Evolutionary conservation across 306 rosid genomes (phyloP).

Genomic region (Trifolium subterraneum): DNA sequence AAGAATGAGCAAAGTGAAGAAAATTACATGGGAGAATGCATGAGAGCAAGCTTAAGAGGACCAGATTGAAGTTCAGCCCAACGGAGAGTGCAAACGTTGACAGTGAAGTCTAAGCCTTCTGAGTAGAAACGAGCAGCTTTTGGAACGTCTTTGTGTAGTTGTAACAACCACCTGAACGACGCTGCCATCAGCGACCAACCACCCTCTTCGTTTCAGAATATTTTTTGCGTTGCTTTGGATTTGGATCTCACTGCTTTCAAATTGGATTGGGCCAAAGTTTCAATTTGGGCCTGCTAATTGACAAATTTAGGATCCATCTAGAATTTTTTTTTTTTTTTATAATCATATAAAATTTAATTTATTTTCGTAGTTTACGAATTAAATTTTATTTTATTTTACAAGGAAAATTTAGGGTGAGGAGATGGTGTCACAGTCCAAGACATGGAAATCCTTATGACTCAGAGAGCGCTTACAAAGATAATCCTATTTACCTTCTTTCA

Average conservation of each 20-base stretch:
- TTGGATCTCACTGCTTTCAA: neutral
- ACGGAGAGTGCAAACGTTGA: constrained; percentile 73
- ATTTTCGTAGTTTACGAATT: too few relatives aligned
- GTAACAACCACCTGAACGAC: constrained; percentile 81
- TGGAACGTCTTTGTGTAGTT: constrained; percentile 80
- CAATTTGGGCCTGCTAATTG: neutral
- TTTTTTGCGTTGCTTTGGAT: too few relatives aligned
- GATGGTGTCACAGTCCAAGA: too few relatives aligned
- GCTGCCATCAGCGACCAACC: constrained; percentile 49
- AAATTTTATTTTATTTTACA: too few relatives aligned
- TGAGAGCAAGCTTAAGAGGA: constrained; percentile 80
- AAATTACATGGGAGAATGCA: constrained; percentile 67
- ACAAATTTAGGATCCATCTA: neutral
- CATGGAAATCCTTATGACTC: too few relatives aligned
- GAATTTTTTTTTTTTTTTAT: too few relatives aligned
- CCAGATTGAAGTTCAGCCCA: constrained; percentile 95
- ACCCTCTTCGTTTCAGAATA: neutral
- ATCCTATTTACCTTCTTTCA: too few relatives aligned
- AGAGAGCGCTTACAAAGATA: too few relatives aligned
- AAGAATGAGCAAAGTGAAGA: neutral
- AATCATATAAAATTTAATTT: too few relatives aligned
- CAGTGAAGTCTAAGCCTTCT: constrained; percentile 77
- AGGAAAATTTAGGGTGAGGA: too few relatives aligned
- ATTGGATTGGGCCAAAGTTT: constrained; percentile 12
- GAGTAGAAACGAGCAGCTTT: constrained; percentile 85